Evolutionary conservation across 345 rosid genomes (phyloP).

Genomic region (Syzygium aromaticum): DNA sequence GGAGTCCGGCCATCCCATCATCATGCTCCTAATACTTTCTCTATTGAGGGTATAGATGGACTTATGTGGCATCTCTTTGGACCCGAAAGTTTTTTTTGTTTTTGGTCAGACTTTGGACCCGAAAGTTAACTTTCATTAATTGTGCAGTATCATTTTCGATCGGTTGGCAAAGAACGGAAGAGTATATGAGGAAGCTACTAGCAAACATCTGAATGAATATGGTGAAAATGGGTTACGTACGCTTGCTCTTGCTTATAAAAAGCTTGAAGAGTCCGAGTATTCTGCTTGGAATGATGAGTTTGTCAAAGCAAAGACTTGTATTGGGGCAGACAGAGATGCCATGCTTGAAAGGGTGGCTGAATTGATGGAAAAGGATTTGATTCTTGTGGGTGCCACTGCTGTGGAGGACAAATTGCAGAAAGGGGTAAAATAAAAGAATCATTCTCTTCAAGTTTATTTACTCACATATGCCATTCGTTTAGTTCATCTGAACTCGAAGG

Average conservation of each 20-base stretch:
- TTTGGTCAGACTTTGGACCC: neutral
- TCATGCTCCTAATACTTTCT: neutral
- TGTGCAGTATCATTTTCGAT: conserved; percentile 76
- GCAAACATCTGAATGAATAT: conserved; percentile 79
- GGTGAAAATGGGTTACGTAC: conserved; percentile 97
- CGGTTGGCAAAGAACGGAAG: conserved; percentile 87
- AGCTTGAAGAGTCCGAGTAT: conserved; percentile 73
- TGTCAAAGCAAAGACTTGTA: conserved; percentile 70
- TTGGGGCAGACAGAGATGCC: conserved; percentile 76
- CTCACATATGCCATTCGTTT: neutral
- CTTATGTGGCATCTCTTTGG: neutral
- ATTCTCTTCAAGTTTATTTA: conserved; percentile 12
- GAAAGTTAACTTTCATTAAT: neutral
- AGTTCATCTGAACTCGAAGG: neutral
- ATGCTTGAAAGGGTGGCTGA: conserved; percentile 73
- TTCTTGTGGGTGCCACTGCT: conserved; percentile 95
- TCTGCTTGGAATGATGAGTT: conserved; percentile 82
- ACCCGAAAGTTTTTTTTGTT: neutral
- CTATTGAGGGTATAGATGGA: neutral
- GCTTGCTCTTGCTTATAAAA: conserved; percentile 76
- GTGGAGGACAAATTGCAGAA: conserved; percentile 98
- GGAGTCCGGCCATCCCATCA: neutral
- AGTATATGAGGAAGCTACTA: conserved; percentile 49
- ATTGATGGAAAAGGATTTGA: conserved; percentile 81
- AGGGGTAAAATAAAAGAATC: conserved; percentile 49